phyloP scores from a whole-genome alignment of 2,329 filamentous ascomycete species.

The Drechmeria coniospora region DNA sequence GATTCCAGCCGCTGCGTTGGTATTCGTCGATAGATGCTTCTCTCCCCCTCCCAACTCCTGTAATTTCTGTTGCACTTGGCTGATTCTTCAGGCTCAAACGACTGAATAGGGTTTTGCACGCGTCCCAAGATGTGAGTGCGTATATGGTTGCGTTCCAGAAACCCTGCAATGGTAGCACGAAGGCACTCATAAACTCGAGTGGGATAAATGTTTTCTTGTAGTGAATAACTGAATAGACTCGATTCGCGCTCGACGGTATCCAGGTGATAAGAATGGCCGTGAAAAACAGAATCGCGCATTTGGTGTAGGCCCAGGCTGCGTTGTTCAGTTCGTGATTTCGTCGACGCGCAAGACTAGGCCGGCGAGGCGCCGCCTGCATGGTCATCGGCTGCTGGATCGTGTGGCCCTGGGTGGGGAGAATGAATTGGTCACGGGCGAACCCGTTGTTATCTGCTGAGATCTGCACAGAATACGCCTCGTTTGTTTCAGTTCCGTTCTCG shows the following conservation, averaged over 20 bases:
- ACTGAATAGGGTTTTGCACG: slow-evolving; percentile 34
- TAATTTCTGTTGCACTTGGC: slow-evolving; percentile 19
- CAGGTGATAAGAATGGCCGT: slow-evolving; percentile 56
- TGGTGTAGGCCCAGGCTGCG: slow-evolving; percentile 54
- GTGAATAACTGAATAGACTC: slow-evolving; percentile 54
- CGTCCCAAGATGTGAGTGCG: slow-evolving; percentile 49
- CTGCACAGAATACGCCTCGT: slow-evolving; percentile 32
- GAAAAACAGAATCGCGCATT: slow-evolving; percentile 58
- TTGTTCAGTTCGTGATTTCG: slow-evolving; percentile 39
- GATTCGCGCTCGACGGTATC: slow-evolving; percentile 65
- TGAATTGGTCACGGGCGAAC: slow-evolving; percentile 8
- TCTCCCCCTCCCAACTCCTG: slow-evolving; percentile 10
- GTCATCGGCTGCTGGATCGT: slow-evolving; percentile 6
- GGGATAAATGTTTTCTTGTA: slow-evolving; percentile 33
- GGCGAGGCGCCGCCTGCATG: slow-evolving; percentile 7
- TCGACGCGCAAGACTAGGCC: slow-evolving; percentile 15
- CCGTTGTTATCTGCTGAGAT: slow-evolving; percentile 23
- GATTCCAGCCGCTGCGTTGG: slow-evolving; percentile 14
- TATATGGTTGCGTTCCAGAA: slow-evolving; percentile 80
- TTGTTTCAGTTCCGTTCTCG: slow-evolving; percentile 5
- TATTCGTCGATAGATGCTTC: background rate
- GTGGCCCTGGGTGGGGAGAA: slow-evolving; percentile 13
- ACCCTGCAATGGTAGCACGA: slow-evolving; percentile 67
- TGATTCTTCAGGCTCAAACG: slow-evolving; percentile 18
- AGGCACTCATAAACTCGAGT: slow-evolving; percentile 54